Conservation (phyloP, 2,329 filamentous ascomycete genomes). For the Aspergillus uvarum region DNA sequence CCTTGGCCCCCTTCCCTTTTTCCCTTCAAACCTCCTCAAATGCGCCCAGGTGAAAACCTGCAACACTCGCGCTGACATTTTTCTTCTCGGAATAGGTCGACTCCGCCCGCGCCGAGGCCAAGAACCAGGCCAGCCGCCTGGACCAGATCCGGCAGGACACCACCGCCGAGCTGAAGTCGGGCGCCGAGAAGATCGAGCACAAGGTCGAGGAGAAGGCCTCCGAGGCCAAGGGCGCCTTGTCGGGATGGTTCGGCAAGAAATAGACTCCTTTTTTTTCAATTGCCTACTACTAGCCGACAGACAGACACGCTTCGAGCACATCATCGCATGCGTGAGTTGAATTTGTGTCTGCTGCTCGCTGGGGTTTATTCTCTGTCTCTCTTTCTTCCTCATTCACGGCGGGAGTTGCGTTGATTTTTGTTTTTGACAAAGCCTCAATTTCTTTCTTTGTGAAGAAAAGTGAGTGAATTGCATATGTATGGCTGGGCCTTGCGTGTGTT, state of each 20-base stretch:
- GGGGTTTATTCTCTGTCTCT: not conserved
- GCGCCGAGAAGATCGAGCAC: slow-evolving; percentile 75
- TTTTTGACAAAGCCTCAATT: too few relatives aligned
- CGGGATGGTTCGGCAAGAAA: slow-evolving; percentile 70
- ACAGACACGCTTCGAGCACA: too few relatives aligned
- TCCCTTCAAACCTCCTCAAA: not conserved
- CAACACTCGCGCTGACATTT: not conserved
- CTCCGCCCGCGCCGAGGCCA: slow-evolving; percentile 61
- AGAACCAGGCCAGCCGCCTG: slow-evolving; percentile 57
- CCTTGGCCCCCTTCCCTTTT: not conserved
- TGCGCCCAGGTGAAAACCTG: not conserved
- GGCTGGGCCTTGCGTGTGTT: not conserved
- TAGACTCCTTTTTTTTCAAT: not conserved
- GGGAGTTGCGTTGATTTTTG: too few relatives aligned
- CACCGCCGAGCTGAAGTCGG: slow-evolving; percentile 45
- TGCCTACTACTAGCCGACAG: not conserved
- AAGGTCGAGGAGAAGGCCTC: slow-evolving; percentile 74
- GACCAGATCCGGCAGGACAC: slow-evolving; percentile 58
- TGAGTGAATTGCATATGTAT: not conserved
- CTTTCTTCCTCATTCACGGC: not conserved
- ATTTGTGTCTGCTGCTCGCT: too few relatives aligned
- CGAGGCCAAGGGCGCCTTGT: slow-evolving; percentile 81
- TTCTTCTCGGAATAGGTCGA: slow-evolving; percentile 47
- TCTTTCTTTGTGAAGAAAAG: too few relatives aligned
- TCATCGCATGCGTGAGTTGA: too few relatives aligned